phyloP scores from a whole-genome alignment of 495 filamentous ascomycete species.

The Neurospora sp. region DNA sequence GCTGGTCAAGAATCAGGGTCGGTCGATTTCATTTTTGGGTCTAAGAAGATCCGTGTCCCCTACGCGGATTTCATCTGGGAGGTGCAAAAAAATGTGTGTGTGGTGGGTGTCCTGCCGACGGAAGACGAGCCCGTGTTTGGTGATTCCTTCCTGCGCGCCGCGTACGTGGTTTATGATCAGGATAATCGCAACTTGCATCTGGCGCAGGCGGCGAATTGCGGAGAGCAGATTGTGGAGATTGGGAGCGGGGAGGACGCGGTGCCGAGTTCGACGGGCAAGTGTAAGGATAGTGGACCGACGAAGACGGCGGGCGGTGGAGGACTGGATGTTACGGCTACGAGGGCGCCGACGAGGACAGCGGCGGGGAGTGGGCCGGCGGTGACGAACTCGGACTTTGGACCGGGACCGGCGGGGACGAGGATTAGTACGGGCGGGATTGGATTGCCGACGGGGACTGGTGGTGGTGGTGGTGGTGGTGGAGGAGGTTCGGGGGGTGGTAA shows the following conservation, averaged over 20 bases:
- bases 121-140: slow-evolving; percentile 20
- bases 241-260: slow-evolving; percentile 6
- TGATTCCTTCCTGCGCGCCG: slow-evolving; percentile 24
- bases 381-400: slow-evolving; percentile 5
- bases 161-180: slow-evolving; percentile 27
- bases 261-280: slow-evolving; percentile 6
- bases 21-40: slow-evolving; percentile 49
- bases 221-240: slow-evolving; percentile 18
- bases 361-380: background rate
- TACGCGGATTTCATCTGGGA: slow-evolving; percentile 52
- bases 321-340: slow-evolving; percentile 7
- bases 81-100: slow-evolving; percentile 19
- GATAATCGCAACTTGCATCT: slow-evolving; percentile 25
- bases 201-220: slow-evolving; percentile 28
- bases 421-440: background rate
- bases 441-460: background rate
- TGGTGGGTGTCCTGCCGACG: slow-evolving; percentile 15
- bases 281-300: slow-evolving; percentile 6
- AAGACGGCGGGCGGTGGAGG: background rate
- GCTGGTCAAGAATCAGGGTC: slow-evolving; percentile 34
- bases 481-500: background rate
- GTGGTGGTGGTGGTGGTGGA: background rate
- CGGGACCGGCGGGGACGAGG: slow-evolving; percentile 9
- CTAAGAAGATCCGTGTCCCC: slow-evolving; percentile 45
- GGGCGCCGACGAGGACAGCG: slow-evolving; percentile 3